These are phyloP conservation scores for Parathielavia appendiculata DNA, from an alignment of 495 filamentous ascomycete genomes.

Conservation along the genomic window DNA sequence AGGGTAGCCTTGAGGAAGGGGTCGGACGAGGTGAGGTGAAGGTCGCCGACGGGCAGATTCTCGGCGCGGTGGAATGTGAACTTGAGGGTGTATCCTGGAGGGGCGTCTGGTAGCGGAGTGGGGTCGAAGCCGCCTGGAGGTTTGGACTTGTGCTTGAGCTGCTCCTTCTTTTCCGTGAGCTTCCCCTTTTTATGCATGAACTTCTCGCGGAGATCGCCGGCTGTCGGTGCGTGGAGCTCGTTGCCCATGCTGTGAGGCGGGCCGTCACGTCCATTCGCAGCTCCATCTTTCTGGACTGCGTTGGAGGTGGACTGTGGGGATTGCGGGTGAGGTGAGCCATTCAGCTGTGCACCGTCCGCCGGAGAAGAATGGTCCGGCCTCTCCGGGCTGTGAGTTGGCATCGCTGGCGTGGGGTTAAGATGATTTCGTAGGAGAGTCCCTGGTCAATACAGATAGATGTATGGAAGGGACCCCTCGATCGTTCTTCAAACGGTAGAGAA, in stretches of 20 bases:
- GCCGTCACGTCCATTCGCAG: background rate
- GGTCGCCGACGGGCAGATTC: conserved; percentile 77
- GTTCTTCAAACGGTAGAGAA: too few relatives aligned
- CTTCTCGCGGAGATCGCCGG: conserved; percentile 37
- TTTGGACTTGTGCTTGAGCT: conserved; percentile 53
- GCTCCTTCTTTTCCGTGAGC: conserved; percentile 49
- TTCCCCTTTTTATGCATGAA: conserved; percentile 54
- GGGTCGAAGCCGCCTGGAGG: conserved; percentile 75
- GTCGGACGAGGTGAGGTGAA: conserved; percentile 72
- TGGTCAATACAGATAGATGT: too few relatives aligned
- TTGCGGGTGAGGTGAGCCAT: conserved; percentile 1
- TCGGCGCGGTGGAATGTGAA: conserved; percentile 77
- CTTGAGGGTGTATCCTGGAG: conserved; percentile 74
- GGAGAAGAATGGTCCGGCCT: background rate
- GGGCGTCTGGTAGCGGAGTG: conserved; percentile 67
- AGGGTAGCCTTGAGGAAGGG: conserved; percentile 75
- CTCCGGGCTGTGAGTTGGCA: too few relatives aligned
- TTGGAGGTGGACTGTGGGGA: background rate
- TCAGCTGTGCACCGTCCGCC: background rate
- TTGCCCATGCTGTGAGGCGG: background rate
- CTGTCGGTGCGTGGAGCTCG: background rate
- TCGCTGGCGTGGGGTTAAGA: background rate
- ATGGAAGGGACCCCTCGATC: too few relatives aligned
- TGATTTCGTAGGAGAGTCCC: background rate
- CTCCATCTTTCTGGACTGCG: background rate